These are phyloP conservation scores for Ogataea zsoltii DNA, from an alignment of 805 yeast genomes.

Conservation along the genomic window DNA sequence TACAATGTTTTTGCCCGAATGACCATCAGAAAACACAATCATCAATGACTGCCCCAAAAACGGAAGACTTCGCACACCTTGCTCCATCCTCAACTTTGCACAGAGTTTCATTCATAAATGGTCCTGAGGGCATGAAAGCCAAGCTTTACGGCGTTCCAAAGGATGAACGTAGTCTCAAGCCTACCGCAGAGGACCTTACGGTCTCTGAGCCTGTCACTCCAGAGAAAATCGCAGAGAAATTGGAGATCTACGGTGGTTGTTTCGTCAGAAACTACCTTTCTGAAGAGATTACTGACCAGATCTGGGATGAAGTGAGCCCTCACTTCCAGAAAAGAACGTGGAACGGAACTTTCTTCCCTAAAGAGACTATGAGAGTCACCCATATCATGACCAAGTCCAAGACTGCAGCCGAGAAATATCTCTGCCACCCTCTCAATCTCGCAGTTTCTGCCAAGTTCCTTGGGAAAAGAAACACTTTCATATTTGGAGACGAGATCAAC, in stretches of 20 bases:
- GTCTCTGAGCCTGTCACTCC: constrained; percentile 5
- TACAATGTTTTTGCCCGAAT: neutral
- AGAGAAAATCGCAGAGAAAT: constrained; percentile 1
- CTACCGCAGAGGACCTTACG: constrained; percentile 3
- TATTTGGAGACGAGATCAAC: constrained; percentile 11
- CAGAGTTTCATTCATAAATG: neutral
- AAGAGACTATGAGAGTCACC: constrained; percentile 11
- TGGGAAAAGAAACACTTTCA: constrained; percentile 1
- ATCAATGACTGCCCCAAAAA: neutral
- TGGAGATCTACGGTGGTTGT: constrained; percentile 6
- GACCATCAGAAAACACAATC: neutral
- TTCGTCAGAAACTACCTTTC: constrained; percentile 3
- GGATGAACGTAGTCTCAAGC: neutral
- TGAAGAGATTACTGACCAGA: constrained; percentile 1
- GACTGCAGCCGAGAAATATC: constrained; percentile 2
- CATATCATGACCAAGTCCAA: constrained; percentile 5
- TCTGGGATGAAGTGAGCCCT: constrained; percentile 1
- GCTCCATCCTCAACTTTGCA: neutral
- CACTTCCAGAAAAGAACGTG: constrained; percentile 1
- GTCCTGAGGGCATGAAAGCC: neutral
- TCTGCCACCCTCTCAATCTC: constrained; percentile 1
- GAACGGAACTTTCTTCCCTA: constrained; percentile 11
- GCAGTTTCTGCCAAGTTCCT: constrained; percentile 11
- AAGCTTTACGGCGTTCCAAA: neutral
- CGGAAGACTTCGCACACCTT: neutral